A percentile compares a stretch with the other conserved stretches of the same genome.
phyloP scores from a whole-genome alignment of 345 rosid genomes.

The Iberis pinnata region DNA sequence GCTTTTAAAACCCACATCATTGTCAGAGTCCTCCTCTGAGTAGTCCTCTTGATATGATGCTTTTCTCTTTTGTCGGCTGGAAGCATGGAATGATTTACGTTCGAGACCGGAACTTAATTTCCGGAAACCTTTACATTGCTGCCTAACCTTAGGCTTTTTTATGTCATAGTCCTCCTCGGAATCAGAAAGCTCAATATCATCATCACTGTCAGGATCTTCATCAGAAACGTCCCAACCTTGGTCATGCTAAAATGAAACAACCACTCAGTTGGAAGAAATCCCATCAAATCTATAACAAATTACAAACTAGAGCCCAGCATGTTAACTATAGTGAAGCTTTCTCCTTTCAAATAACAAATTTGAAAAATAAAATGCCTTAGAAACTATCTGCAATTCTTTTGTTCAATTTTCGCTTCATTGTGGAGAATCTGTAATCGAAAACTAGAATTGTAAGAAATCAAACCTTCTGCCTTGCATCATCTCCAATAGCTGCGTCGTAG shows the following conservation, averaged over 20 bases:
- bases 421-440: neutral
- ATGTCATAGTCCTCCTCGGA: slow-evolving; percentile 61
- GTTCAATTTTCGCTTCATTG: slow-evolving; percentile 9
- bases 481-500: slow-evolving; percentile 41
- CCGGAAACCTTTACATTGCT: slow-evolving; percentile 47
- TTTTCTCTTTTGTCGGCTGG: slow-evolving; percentile 60
- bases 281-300: slow-evolving; percentile 12
- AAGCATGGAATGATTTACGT: slow-evolving; percentile 37
- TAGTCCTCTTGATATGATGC: slow-evolving; percentile 56
- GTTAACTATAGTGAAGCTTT: neutral
- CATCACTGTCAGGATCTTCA: slow-evolving; percentile 59
- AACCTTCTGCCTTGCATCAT: slow-evolving; percentile 54
- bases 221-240: slow-evolving; percentile 78
- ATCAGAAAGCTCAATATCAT: slow-evolving; percentile 56
- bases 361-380: neutral
- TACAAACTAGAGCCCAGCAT: slow-evolving; percentile 13
- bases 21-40: slow-evolving; percentile 63
- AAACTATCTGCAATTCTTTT: slow-evolving; percentile 8
- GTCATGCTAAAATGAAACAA: slow-evolving; percentile 36
- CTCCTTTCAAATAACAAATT: neutral
- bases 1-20: slow-evolving; percentile 58
- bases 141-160: slow-evolving; percentile 58
- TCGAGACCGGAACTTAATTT: slow-evolving; percentile 45
- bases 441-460: slow-evolving; percentile 19
- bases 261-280: slow-evolving; percentile 15